phyloP scores from a whole-genome alignment of 306 rosid species.

The Rubus parviflorus region DNA sequence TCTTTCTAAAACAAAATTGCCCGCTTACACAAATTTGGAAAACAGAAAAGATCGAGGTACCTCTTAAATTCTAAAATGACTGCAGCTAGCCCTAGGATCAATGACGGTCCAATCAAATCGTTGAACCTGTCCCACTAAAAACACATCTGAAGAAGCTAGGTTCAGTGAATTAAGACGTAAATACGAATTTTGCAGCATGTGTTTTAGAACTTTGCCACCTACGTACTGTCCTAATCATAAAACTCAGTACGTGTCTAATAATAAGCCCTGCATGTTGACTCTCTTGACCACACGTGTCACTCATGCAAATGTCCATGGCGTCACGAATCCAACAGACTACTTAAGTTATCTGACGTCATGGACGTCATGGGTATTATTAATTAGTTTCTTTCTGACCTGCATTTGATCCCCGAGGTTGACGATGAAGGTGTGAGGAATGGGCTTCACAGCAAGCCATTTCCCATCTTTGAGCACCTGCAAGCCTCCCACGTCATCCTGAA shows the following conservation, averaged over 20 bases:
- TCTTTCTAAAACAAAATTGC: no score
- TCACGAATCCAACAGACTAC: background rate
- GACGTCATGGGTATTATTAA: background rate
- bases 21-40: background rate
- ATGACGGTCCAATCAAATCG: constrained; percentile 3
- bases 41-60: background rate
- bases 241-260: background rate
- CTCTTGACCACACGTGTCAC: background rate
- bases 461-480: constrained; percentile 28
- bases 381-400: constrained; percentile 9
- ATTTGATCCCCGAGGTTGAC: constrained; percentile 34
- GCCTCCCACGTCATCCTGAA: constrained; percentile 35
- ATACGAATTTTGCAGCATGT: background rate
- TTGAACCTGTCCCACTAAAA: background rate
- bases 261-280: background rate
- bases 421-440: constrained; percentile 28
- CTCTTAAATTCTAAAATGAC: background rate
- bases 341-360: no score
- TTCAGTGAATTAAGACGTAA: background rate
- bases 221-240: background rate
- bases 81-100: background rate
- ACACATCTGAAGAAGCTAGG: no score
- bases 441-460: constrained; percentile 29
- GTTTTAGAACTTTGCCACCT: background rate
- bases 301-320: background rate